Evolutionary conservation across 345 rosid species (phyloP).

Genomic region (Salix purpurea): DNA sequence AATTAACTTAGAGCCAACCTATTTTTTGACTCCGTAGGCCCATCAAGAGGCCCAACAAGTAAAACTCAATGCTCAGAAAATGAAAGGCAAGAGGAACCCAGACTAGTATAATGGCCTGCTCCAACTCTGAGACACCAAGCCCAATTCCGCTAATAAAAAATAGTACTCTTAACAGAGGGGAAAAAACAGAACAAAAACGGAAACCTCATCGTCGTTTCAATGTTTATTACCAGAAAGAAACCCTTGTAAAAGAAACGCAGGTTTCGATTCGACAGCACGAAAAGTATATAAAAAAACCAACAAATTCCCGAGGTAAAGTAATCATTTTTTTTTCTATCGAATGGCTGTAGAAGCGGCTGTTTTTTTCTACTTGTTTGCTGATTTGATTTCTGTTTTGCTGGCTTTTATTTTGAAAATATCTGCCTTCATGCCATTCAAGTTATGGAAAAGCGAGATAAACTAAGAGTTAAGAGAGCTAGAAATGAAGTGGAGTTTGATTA

Average conservation of each 20-base stretch:
- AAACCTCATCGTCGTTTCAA: neutral
- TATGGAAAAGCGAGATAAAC: neutral
- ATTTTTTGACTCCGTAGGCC: too few relatives aligned
- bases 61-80: too few relatives aligned
- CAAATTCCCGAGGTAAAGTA: neutral
- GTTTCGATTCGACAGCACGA: constrained; percentile 18
- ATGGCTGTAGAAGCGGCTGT: neutral
- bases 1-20: too few relatives aligned
- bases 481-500: neutral
- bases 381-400: neutral
- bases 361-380: neutral
- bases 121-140: neutral
- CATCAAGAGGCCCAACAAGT: too few relatives aligned
- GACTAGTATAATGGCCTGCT: neutral
- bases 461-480: neutral
- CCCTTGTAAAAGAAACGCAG: constrained; percentile 11
- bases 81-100: too few relatives aligned
- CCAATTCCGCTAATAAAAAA: neutral
- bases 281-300: neutral
- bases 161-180: neutral
- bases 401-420: neutral
- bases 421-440: neutral
- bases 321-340: neutral
- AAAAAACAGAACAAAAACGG: neutral
- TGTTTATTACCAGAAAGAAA: neutral